Base-by-base conservation (phyloP, 495 filamentous ascomycete genomes). In the Lindgomyces ingoldianus region DNA sequence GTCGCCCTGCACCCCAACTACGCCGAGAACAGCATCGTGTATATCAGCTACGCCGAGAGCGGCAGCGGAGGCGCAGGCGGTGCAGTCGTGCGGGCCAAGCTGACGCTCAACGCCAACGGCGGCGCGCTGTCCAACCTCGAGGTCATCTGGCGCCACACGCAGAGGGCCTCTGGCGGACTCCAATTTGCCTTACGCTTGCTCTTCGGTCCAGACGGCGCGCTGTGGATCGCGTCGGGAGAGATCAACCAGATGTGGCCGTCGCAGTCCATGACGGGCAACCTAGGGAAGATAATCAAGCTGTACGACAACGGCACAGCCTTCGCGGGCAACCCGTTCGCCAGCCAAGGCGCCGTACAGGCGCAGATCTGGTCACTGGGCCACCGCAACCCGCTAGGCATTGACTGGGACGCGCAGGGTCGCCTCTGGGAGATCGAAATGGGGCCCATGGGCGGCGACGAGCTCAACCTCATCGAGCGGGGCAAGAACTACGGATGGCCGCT, bases 21-120 rank as follows among this genome's bases (percentile, higher is more conserved):
- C 57, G 46, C 57, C 46, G 30, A 60, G 19, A 60, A 60, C 57
- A 60, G 46, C 18, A 41, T 60, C 6, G 46, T 60, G 46, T 60
- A 60, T 42, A 49, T 60, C 29, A 60, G 57, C 57, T 60, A 60
- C 57, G 57, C 57, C 16, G 57, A 60, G 57, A 60, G 57, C 57
- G 57, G 57, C 46, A 60, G 12, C 41, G 57, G 57, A 4, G 57
- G 57, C 1, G 57, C 57, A 19, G 57, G 57, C 57, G 25, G 57
- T 26, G 57, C 57, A 41, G 45, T 51, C 30, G 46, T 45, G 57
- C 57, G 45, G 44, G 44, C 46, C 30, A 60, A 60, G 46, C 46
- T 60, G 57, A 60, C 57, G 30, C 57, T 60, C 24, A 51, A 25
- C 27, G 57, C 57, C 57, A 60, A 51, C 46, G 46, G 45, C 27